Evolutionary conservation across 2,329 filamentous ascomycete species (phyloP).

Genomic region (Lachnellula willkommii): DNA sequence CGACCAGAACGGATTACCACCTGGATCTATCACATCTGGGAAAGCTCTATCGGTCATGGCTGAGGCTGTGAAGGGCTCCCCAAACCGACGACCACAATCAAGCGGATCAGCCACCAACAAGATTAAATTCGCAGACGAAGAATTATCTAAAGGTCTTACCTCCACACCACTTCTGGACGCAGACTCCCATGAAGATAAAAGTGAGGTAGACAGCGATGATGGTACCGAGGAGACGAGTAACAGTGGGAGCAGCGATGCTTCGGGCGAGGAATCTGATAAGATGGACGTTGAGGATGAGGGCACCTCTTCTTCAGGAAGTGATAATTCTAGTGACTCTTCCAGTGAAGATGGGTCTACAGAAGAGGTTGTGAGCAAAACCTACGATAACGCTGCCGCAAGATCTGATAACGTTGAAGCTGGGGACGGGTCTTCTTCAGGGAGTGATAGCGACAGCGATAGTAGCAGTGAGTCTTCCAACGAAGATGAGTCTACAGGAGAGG

Average conservation of each 20-base stretch:
- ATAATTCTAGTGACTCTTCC: constrained; percentile 17
- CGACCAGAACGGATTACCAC: constrained; percentile 29
- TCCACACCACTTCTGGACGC: constrained; percentile 28
- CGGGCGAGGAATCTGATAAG: constrained; percentile 15
- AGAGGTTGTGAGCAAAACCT: constrained; percentile 18
- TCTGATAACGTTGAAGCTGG: constrained; percentile 11
- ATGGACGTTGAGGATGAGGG: constrained; percentile 17
- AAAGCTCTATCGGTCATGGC: constrained; percentile 28
- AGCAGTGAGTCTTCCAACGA: constrained; percentile 19
- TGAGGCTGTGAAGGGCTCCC: constrained; percentile 17
- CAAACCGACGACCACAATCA: constrained; percentile 7
- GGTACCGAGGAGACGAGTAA: constrained; percentile 6
- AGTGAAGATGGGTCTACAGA: neutral
- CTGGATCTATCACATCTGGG: constrained; percentile 28
- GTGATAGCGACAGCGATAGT: constrained; percentile 11
- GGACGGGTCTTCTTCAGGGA: constrained; percentile 4
- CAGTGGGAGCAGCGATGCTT: constrained; percentile 6
- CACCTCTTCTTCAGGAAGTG: constrained; percentile 7
- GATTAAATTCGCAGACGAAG: constrained; percentile 21
- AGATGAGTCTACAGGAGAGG: neutral
- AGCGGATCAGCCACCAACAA: constrained; percentile 23
- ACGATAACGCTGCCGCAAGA: constrained; percentile 12
- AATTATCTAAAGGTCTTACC: constrained; percentile 14
- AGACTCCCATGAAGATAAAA: constrained; percentile 22
- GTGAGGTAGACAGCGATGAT: constrained; percentile 10